Percentiles rank a stretch among this genome's conserved stretches.
phyloP scores from a whole-genome alignment of 805 yeast genomes.

The Hanseniaspora hatyaiensis region DNA sequence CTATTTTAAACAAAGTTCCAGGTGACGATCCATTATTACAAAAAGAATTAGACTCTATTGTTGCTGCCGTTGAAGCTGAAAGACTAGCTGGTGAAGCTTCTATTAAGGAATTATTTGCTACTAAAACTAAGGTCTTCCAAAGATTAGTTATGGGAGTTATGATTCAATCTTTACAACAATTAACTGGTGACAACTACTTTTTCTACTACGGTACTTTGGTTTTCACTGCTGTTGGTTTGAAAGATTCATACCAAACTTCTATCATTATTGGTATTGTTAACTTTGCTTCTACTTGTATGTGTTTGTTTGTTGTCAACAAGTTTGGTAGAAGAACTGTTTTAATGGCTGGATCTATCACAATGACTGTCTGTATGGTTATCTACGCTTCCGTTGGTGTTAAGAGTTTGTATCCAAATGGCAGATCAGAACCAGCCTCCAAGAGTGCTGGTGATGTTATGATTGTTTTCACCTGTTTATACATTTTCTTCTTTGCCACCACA shows the following conservation, averaged over 20 bases:
- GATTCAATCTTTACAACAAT: conserved; percentile 52
- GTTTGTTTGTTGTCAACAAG: conserved; percentile 39
- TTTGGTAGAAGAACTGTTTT: conserved; percentile 40
- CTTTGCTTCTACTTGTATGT: conserved; percentile 43
- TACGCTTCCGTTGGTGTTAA: conserved; percentile 52
- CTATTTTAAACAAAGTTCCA: conserved; percentile 40
- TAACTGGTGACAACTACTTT: conserved; percentile 52
- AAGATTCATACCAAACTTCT: conserved; percentile 45
- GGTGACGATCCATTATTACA: conserved; percentile 38
- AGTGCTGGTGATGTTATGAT: conserved; percentile 32
- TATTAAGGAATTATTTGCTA: conserved; percentile 38
- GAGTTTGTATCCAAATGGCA: conserved; percentile 30
- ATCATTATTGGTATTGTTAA: conserved; percentile 47
- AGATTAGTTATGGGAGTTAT: conserved; percentile 39
- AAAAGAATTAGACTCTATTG: conserved; percentile 40
- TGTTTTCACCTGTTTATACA: conserved; percentile 35
- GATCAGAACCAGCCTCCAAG: conserved; percentile 21
- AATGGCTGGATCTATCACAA: conserved; percentile 37
- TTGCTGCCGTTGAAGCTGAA: conserved; percentile 51
- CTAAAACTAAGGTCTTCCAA: conserved; percentile 47
- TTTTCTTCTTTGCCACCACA: conserved; percentile 56
- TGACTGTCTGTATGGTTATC: conserved; percentile 34
- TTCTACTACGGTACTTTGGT: conserved; percentile 48
- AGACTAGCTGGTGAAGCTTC: conserved; percentile 48
- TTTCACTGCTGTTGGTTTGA: conserved; percentile 27